These are phyloP conservation scores for Candida sonorensis DNA, from an alignment of 805 yeast species.

Conservation along the genomic window DNA sequence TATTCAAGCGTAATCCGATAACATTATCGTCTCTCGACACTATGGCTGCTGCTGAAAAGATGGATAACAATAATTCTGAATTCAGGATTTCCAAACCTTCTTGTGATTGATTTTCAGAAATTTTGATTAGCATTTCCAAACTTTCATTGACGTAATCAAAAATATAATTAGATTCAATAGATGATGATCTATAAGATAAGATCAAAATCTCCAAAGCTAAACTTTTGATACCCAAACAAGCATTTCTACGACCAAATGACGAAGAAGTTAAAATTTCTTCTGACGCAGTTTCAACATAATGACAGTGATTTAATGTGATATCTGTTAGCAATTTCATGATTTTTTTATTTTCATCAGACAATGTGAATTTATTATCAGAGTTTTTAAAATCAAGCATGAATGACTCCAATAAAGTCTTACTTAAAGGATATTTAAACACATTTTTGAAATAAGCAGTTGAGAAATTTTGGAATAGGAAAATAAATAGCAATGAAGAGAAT, in stretches of 20 bases:
- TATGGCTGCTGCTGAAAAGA: constrained; percentile 28
- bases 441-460: constrained; percentile 18
- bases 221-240: constrained; percentile 17
- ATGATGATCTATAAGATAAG: constrained; percentile 43
- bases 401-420: too few relatives aligned
- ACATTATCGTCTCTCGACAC: constrained; percentile 31
- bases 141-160: constrained; percentile 42
- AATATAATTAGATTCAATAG: constrained; percentile 37
- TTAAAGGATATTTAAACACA: constrained; percentile 8
- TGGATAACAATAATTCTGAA: constrained; percentile 38
- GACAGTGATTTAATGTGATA: constrained; percentile 12
- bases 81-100: constrained; percentile 43
- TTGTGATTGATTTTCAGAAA: constrained; percentile 33
- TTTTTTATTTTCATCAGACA: constrained; percentile 6
- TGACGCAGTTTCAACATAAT: constrained; percentile 17
- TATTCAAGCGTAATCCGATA: constrained; percentile 31
- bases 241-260: constrained; percentile 20
- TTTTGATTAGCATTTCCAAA: constrained; percentile 27
- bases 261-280: constrained; percentile 21
- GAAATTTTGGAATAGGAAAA: constrained; percentile 18
- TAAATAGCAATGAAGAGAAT: constrained; percentile 24
- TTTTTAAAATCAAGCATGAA: too few relatives aligned
- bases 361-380: constrained; percentile 4
- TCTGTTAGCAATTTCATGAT: constrained; percentile 13
- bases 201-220: constrained; percentile 53